These are phyloP conservation scores for Trichoderma sp. DNA, from an alignment of 2,329 filamentous ascomycete species.

Conservation along the genomic window DNA sequence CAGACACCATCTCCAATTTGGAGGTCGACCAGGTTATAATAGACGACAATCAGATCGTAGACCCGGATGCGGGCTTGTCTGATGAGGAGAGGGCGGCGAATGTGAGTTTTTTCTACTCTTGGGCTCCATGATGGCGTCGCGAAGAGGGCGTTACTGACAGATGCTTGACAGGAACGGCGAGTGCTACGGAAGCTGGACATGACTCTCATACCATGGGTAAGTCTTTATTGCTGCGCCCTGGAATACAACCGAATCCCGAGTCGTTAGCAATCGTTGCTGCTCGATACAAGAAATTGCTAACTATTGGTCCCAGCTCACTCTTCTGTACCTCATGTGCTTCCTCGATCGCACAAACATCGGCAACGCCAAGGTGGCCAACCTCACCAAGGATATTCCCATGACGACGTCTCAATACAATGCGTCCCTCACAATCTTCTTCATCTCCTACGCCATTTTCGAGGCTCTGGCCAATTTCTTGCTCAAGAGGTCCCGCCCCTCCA, in stretches of 20 bases:
- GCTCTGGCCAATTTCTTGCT: constrained; percentile 75
- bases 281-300: not conserved
- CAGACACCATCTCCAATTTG: constrained; percentile 30
- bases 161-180: constrained; percentile 51
- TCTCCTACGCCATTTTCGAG: constrained; percentile 79
- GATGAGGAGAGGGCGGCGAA: constrained; percentile 59
- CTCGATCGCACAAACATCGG: constrained; percentile 77
- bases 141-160: not conserved
- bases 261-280: not conserved
- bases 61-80: constrained; percentile 59
- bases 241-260: not conserved
- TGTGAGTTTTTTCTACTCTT: constrained; percentile 41
- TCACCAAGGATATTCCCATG: constrained; percentile 50
- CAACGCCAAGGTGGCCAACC: constrained; percentile 58
- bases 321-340: constrained; percentile 73
- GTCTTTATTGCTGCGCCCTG: constrained; percentile 20
- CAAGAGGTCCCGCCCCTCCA: constrained; percentile 69
- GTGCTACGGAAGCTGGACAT: constrained; percentile 61
- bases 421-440: constrained; percentile 78
- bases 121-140: not conserved
- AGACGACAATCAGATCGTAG: constrained; percentile 32
- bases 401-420: constrained; percentile 66
- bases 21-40: constrained; percentile 29
- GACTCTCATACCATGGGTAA: constrained; percentile 57
- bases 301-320: constrained; percentile 48